phyloP scores from a whole-genome alignment of 192 early-diverging fungal species.

The Dissophora ornata region DNA sequence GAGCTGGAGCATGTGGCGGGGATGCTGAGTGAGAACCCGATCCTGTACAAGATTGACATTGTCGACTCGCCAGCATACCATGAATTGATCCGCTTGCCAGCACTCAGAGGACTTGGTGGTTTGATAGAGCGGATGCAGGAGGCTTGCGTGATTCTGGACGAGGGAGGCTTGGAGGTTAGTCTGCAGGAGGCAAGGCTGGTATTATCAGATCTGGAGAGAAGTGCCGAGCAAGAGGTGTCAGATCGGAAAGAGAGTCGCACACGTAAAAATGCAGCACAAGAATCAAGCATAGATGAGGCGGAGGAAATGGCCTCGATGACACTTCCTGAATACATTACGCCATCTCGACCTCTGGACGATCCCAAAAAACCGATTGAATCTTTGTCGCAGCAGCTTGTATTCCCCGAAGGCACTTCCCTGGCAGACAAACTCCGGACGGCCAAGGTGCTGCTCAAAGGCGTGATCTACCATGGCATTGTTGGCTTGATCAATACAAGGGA shows the following conservation, averaged over 20 bases:
- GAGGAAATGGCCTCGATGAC: too few relatives aligned
- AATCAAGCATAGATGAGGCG: too few relatives aligned
- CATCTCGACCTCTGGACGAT: slow-evolving; percentile 4
- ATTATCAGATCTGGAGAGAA: slow-evolving; percentile 4
- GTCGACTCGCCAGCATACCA: slow-evolving; percentile 43
- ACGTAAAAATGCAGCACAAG: background rate
- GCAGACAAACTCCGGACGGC: slow-evolving; percentile 18
- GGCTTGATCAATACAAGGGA: slow-evolving; percentile 46
- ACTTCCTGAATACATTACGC: too few relatives aligned
- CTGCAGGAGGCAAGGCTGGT: slow-evolving; percentile 2
- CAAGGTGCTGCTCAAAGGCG: slow-evolving; percentile 27
- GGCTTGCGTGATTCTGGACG: slow-evolving; percentile 29
- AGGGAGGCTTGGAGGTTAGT: background rate
- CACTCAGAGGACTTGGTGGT: slow-evolving; percentile 28
- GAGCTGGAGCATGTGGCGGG: slow-evolving; percentile 43
- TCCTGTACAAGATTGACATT: slow-evolving; percentile 44
- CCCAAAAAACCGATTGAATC: slow-evolving; percentile 17
- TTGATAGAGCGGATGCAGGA: slow-evolving; percentile 31
- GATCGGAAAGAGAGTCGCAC: background rate
- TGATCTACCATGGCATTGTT: slow-evolving; percentile 25
- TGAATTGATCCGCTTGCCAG: slow-evolving; percentile 33
- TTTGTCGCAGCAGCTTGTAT: slow-evolving; percentile 10
- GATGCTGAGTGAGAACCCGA: slow-evolving; percentile 41
- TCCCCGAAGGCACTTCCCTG: background rate
- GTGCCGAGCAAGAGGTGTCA: slow-evolving; percentile 15